Evolutionary conservation across 805 yeast species (phyloP).

Genomic region (Martiniozyma abietophila): DNA sequence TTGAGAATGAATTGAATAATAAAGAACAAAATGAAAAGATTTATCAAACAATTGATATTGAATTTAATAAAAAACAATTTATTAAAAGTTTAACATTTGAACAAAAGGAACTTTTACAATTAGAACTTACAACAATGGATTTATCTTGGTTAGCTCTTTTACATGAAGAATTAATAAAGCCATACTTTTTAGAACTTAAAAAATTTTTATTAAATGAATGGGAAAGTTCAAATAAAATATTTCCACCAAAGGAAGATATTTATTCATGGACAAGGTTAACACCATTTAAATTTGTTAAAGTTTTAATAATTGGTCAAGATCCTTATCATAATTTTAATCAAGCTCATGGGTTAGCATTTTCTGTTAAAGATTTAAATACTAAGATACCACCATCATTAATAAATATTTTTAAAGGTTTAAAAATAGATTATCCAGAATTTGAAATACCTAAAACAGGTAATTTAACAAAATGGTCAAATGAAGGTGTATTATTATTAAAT

Average conservation of each 20-base stretch:
- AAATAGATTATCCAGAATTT: constrained; percentile 61
- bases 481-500: constrained; percentile 82
- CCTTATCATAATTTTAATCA: constrained; percentile 91
- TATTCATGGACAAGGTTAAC: constrained; percentile 91
- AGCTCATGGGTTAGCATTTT: constrained; percentile 95
- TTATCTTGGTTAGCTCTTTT: constrained; percentile 70
- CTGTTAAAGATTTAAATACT: constrained; percentile 72
- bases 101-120: constrained; percentile 39
- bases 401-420: constrained; percentile 76
- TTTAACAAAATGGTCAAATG: constrained; percentile 73
- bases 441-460: constrained; percentile 54
- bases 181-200: constrained; percentile 73
- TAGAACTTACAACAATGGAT: constrained; percentile 67
- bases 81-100: constrained; percentile 37
- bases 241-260: constrained; percentile 69
- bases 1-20: constrained; percentile 1
- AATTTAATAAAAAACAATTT: constrained; percentile 47
- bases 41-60: neutral
- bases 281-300: constrained; percentile 63
- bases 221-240: constrained; percentile 36
- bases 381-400: constrained; percentile 81
- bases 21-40: neutral
- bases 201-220: constrained; percentile 45
- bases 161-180: constrained; percentile 66
- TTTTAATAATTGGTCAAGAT: constrained; percentile 87